A percentile compares a stretch with the other conserved stretches of the same genome.
Conservation (phyloP, 352 stramenopile species). For the Globisporangium rhizosaccharum region DNA sequence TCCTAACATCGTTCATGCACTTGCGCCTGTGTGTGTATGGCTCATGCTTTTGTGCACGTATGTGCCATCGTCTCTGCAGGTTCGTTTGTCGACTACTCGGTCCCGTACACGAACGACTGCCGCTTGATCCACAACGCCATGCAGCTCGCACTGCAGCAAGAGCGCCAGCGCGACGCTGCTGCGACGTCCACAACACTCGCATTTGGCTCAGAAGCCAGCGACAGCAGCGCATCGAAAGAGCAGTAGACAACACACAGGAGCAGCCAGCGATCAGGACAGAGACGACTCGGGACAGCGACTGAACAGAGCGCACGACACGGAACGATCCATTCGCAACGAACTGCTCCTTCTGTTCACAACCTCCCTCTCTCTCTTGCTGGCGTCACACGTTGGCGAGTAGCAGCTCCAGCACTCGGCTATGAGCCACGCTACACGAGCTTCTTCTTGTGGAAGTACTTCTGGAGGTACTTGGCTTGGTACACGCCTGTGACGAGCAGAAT, state of each 20-base stretch:
- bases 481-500: slow-evolving; percentile 64
- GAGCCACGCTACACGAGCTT: slow-evolving; percentile 58
- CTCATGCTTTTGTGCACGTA: neutral
- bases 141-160: slow-evolving; percentile 62
- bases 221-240: neutral
- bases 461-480: slow-evolving; percentile 77
- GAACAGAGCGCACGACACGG: neutral
- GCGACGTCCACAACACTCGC: slow-evolving; percentile 9
- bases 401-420: neutral
- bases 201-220: slow-evolving; percentile 4
- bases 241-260: slow-evolving; percentile 1
- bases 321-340: neutral
- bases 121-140: slow-evolving; percentile 75
- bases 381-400: neutral
- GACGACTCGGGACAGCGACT: neutral
- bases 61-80: slow-evolving; percentile 23
- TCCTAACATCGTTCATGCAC: too few relatives aligned
- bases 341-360: neutral
- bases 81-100: slow-evolving; percentile 83
- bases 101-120: slow-evolving; percentile 79
- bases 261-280: neutral
- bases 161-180: slow-evolving; percentile 35
- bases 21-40: neutral
- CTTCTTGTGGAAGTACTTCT: slow-evolving; percentile 82
- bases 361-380: neutral